These are phyloP conservation scores for Warburgia ugandensis DNA, from an alignment of 164 flowering plant genomes.

Conservation along the genomic window DNA sequence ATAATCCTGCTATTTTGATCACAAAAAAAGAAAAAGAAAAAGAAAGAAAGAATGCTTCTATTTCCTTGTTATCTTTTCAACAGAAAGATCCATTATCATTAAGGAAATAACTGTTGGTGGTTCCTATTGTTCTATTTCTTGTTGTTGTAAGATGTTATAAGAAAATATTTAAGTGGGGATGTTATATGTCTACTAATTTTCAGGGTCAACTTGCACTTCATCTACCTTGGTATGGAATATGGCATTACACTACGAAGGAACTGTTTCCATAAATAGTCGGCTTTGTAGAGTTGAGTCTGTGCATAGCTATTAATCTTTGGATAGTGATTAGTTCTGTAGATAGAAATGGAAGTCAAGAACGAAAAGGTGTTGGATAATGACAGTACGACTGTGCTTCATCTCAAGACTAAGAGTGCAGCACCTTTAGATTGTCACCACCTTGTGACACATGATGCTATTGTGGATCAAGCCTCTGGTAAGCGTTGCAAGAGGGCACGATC, in stretches of 20 bases:
- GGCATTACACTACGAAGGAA: not conserved
- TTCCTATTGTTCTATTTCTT: too few species aligned
- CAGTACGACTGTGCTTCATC: constrained; percentile 22
- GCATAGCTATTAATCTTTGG: not conserved
- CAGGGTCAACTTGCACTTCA: not conserved
- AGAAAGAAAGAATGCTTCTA: too few species aligned
- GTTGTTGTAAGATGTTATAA: constrained; percentile 2
- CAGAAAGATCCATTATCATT: too few species aligned
- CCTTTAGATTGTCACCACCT: not conserved
- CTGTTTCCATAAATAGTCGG: not conserved
- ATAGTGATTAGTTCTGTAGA: constrained; percentile 15
- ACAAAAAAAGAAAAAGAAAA: too few species aligned
- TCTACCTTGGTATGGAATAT: not conserved
- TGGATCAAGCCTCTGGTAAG: constrained; percentile 17
- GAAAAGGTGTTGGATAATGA: constrained; percentile 79
- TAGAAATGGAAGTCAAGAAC: constrained; percentile 60
- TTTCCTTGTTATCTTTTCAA: too few species aligned
- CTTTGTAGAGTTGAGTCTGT: not conserved
- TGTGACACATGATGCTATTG: not conserved
- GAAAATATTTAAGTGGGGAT: too few species aligned
- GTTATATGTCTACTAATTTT: not conserved
- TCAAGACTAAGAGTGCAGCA: constrained; percentile 56
- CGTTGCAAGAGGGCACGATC: constrained; percentile 42
- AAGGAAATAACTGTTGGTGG: too few species aligned
- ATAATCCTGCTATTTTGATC: too few species aligned